Evolutionary conservation across 2,329 filamentous ascomycete genomes (phyloP).

Genomic region (Monascus ruber): DNA sequence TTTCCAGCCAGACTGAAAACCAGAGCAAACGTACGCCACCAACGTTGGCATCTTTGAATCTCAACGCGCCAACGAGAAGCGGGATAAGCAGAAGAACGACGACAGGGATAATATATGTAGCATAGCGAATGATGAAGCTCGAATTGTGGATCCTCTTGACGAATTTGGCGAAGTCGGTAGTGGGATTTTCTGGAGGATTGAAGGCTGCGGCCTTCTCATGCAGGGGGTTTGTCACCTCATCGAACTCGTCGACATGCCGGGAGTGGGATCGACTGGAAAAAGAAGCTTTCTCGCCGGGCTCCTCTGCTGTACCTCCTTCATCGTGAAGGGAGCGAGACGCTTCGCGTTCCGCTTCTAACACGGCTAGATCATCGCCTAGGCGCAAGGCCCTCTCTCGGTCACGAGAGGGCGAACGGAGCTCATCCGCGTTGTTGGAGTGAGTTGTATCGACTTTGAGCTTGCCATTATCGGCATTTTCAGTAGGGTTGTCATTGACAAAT

Average conservation of each 20-base stretch:
- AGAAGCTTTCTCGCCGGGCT: constrained; percentile 25
- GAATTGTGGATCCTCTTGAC: constrained; percentile 56
- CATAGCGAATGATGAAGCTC: constrained; percentile 56
- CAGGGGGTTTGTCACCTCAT: constrained; percentile 55
- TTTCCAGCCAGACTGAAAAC: constrained; percentile 93
- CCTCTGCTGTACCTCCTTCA: constrained; percentile 8
- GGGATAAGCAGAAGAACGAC: constrained; percentile 56
- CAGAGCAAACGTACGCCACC: constrained; percentile 71
- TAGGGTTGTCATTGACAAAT: constrained; percentile 14
- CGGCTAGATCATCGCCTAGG: constrained; percentile 54
- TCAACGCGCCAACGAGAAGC: constrained; percentile 51
- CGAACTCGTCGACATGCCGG: constrained; percentile 52
- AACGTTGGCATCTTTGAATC: constrained; percentile 49
- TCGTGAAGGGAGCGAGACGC: constrained; percentile 35
- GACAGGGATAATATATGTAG: constrained; percentile 59
- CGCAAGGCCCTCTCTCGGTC: constrained; percentile 49
- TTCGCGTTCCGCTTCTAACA: constrained; percentile 54
- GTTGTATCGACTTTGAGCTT: constrained; percentile 17
- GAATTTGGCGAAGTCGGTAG: constrained; percentile 50
- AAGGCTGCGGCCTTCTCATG: constrained; percentile 57
- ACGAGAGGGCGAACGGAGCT: constrained; percentile 40
- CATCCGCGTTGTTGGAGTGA: constrained; percentile 5
- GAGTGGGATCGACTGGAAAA: constrained; percentile 44
- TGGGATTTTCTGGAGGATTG: constrained; percentile 52
- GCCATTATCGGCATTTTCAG: constrained; percentile 2